Evolutionary conservation across 148 eudicot genomes (phyloP).

Genomic region (Salicornia ramosissima): DNA sequence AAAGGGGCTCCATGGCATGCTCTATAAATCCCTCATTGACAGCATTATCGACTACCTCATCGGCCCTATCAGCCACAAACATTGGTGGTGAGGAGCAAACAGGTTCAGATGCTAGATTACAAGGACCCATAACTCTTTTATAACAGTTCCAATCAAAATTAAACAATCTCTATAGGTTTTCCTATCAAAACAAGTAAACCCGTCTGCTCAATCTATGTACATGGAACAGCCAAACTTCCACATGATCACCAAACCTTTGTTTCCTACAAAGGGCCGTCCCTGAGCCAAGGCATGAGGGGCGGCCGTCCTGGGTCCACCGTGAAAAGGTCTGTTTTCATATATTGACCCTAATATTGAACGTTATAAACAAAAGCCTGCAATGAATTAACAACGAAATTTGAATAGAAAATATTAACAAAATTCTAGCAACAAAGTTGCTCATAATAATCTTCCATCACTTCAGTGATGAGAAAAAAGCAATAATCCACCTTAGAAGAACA

Average conservation of each 20-base stretch:
- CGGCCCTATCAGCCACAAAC: conserved; percentile 17
- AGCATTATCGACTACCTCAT: conserved; percentile 9
- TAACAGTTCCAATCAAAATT: conserved; percentile 14
- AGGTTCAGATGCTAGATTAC: conserved; percentile 13
- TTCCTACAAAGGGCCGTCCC: conserved; percentile 16
- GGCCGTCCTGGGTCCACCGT: too few species aligned
- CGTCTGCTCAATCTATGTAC: conserved; percentile 16
- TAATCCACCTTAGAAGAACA: too few species aligned
- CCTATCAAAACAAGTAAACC: neutral
- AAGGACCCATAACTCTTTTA: conserved; percentile 29
- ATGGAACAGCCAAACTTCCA: conserved; percentile 12
- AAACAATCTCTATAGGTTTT: neutral
- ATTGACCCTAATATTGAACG: too few species aligned
- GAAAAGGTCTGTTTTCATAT: too few species aligned
- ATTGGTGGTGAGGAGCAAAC: conserved; percentile 14
- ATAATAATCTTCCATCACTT: too few species aligned
- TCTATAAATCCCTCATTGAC: neutral
- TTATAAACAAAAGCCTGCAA: too few species aligned
- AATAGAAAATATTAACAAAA: too few species aligned
- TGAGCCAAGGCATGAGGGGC: too few species aligned
- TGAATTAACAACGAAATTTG: too few species aligned
- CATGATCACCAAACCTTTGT: conserved; percentile 22
- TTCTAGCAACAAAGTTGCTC: too few species aligned
- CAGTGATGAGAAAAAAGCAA: too few species aligned
- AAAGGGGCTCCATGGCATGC: conserved; percentile 6